phyloP scores from a whole-genome alignment of 2,329 filamentous ascomycete genomes.

The Scortechinia acanthostroma region DNA sequence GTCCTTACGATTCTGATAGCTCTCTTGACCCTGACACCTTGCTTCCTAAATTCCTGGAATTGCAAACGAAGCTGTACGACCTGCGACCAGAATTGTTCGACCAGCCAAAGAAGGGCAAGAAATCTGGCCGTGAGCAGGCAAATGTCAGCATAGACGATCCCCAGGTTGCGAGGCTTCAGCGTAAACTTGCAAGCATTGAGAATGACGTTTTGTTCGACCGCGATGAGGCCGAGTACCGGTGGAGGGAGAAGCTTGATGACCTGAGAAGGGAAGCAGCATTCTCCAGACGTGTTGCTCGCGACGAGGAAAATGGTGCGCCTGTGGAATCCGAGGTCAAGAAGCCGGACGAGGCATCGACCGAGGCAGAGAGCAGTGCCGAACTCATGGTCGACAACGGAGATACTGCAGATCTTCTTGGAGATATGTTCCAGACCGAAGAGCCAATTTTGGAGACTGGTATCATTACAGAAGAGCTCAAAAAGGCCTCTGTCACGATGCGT shows the following conservation, averaged over 20 bases:
- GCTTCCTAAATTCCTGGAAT: not conserved
- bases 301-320: conserved; percentile 15
- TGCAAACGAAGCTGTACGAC: conserved; percentile 1
- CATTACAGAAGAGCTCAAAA: conserved; percentile 44
- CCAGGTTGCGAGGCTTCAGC: conserved; percentile 57
- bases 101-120: not conserved
- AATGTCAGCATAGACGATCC: conserved; percentile 21
- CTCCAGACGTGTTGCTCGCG: conserved; percentile 28
- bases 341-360: not conserved
- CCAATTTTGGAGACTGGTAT: conserved; percentile 51
- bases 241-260: conserved; percentile 49
- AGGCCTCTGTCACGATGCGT: conserved; percentile 50
- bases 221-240: conserved; percentile 54
- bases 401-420: not conserved
- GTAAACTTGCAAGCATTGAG: conserved; percentile 72
- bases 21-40: not conserved
- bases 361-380: not conserved
- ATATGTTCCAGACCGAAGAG: conserved; percentile 45
- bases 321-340: conserved; percentile 6
- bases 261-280: conserved; percentile 55
- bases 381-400: not conserved
- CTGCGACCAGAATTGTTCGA: not conserved
- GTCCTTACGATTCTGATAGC: not conserved
- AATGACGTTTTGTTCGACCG: conserved; percentile 72
- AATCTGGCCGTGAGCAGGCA: not conserved